Evolutionary conservation across 805 yeast genomes (phyloP), one percentile per base, ranked within the genome.

Genomic region (Spathaspora girioi): DNA sequence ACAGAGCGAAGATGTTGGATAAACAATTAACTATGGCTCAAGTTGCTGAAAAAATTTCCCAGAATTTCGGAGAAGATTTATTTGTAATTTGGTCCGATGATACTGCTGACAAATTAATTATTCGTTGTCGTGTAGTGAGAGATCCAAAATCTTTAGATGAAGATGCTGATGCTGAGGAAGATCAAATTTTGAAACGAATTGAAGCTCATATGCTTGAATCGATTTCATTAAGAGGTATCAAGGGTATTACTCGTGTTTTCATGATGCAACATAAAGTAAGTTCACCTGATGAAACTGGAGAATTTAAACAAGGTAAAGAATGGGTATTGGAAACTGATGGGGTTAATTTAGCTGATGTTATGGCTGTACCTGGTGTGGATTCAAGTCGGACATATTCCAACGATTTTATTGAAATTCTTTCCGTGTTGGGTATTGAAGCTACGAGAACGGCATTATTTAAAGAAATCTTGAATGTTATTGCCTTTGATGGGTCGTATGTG

Each of bases 291-390:
- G 86, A 78, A 42, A 78, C 87, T 46, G 99, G 99, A 60, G 97
- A 89, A 56, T 94, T 76, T 63, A 81, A 82, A 54, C 94, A 91
- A 74, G 86, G 86, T 56, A 92, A 89, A 66, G 98, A 94, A 69
- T 94, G 98, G 97, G 97, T 93, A 38, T 80, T 94, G 68, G 99
- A 94, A 81, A 93, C 99, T 2, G 99, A 94, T 75, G 99, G 99
- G 78, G 93, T 89, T 51, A 96, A 93, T 65, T 79, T 94, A 59
- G 86, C 97, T 1, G 97, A 91, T 62, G 99, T 94, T 47, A 89
- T 94, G 86, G 79, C 90, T 38, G 94, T 91, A 54, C 92, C 91
- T 15, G 99, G 99, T 65, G 97, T 94, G 46, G 98, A 94, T 68
- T 78, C 96, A 4, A 67, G 85, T 14, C 81, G 97, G 66, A 89